A percentile compares a stretch with the other conserved stretches of the same genome.
phyloP scores from a whole-genome alignment of 257 asterid genomes.

The Nemophila menziesii region DNA sequence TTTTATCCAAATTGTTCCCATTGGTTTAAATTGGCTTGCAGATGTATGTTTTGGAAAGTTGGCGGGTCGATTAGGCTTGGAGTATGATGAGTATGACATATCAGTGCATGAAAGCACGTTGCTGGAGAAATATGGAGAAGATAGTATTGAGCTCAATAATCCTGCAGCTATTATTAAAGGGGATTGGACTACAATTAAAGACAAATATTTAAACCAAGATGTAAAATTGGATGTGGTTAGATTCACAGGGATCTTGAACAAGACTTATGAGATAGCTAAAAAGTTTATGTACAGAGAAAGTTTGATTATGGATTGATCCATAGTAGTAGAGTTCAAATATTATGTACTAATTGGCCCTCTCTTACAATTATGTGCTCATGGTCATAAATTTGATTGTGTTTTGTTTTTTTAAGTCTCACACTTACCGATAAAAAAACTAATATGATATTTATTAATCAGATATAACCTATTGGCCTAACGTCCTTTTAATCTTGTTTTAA shows the following conservation, averaged over 20 bases:
- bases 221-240: background rate
- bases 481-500: too few relatives aligned
- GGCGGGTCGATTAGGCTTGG: slow-evolving; percentile 46
- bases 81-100: background rate
- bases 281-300: background rate
- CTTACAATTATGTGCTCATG: too few relatives aligned
- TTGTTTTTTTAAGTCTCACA: too few relatives aligned
- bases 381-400: too few relatives aligned
- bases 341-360: too few relatives aligned
- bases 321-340: slow-evolving; percentile 16
- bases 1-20: slow-evolving; percentile 69
- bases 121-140: background rate
- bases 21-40: slow-evolving; percentile 84
- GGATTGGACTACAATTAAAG: background rate
- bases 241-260: background rate
- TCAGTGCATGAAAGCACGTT: background rate
- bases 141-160: background rate
- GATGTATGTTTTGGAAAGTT: slow-evolving; percentile 68
- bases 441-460: too few relatives aligned
- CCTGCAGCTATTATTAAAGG: background rate
- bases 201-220: background rate
- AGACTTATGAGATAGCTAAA: background rate
- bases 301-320: background rate
- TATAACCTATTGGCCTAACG: too few relatives aligned
- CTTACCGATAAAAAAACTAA: too few relatives aligned